Evolutionary conservation across 1,284 basidiomycete species (phyloP), one percentile per base, ranked within the genome.

Genomic region (Thelephora terrestris): DNA sequence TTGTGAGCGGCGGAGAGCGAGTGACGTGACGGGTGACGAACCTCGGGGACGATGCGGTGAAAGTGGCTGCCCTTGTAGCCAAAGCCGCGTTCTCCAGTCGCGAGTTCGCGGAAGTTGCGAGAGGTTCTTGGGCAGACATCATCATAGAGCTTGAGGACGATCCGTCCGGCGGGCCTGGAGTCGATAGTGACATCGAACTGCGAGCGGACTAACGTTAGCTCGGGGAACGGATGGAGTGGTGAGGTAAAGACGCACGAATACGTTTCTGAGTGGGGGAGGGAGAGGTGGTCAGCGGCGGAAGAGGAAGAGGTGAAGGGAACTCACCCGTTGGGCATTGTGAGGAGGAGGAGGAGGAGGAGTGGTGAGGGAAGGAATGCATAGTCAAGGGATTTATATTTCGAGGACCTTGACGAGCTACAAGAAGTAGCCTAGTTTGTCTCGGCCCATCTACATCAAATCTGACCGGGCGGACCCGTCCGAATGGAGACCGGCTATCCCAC

Each of bases 61-160:
- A 97, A 92, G 7, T 55, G 51, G 5, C 80, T 84, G 7, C 79
- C 78, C 48, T 64, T 54, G 61, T 84, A 86, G 23, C 83, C 81
- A 48, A 64, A 81, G 14, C 80, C 79, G 23, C 86, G 66, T 64
- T 85, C 68, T 20, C 88, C 86, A 0, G 88, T 88, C 55, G 85
- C 87, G 21, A 97, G 80, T 60, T 92, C 87, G 48, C 93, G 84
- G 71, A 97, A 98, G 72, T 99, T 97, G 50, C 70, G 76, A 0
- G 87, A 73, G 0, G 93, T 96, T 60, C 69, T 75, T 17, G 84
- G 85, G n/a, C 82, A 79, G 36, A 71, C 67, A 0, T 74, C 61
- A 67, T 88, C 85, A 61, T 76, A 96, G 27, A 98, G 78, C 65
- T 82, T 83, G 73, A 96, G 91, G 51, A 83, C 76, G 64, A 96